phyloP scores from a whole-genome alignment of 2,329 filamentous ascomycete species.

The Alternaria brassicicola region DNA sequence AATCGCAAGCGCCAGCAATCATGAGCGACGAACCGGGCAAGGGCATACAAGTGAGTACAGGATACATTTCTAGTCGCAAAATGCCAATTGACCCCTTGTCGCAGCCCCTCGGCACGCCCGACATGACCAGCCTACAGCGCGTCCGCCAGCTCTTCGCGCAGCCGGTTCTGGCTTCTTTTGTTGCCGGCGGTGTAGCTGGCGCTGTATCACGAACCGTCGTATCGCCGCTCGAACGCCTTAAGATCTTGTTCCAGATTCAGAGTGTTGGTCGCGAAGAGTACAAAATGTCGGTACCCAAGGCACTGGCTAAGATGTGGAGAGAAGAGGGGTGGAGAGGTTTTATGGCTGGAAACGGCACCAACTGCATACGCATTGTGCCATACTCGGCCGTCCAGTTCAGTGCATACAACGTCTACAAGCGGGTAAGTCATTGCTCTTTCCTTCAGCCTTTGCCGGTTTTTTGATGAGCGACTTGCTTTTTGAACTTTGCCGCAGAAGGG shows the following conservation, averaged over 20 bases:
- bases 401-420: slow-evolving; percentile 96
- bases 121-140: slow-evolving; percentile 32
- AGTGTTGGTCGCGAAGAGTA: slow-evolving; percentile 90
- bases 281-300: slow-evolving; percentile 87
- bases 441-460: neutral
- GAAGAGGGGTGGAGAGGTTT: slow-evolving; percentile 98
- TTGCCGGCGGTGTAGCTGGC: slow-evolving; percentile 90
- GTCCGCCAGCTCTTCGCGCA: slow-evolving; percentile 65
- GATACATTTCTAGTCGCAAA: neutral
- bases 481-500: neutral
- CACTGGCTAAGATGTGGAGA: slow-evolving; percentile 90
- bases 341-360: slow-evolving; percentile 97
- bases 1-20: slow-evolving; percentile 25
- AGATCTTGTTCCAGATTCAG: slow-evolving; percentile 98
- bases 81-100: slow-evolving; percentile 21
- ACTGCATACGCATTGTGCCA: slow-evolving; percentile 96
- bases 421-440: slow-evolving; percentile 61
- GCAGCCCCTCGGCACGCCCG: slow-evolving; percentile 23
- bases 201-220: slow-evolving; percentile 98
- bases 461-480: slow-evolving; percentile 3
- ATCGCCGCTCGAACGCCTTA: slow-evolving; percentile 91
- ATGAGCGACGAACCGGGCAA: slow-evolving; percentile 27
- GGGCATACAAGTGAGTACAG: slow-evolving; percentile 33
- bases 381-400: slow-evolving; percentile 99
- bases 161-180: slow-evolving; percentile 87